phyloP scores from a whole-genome alignment of 257 asterid species.

The Henckelia pumila region DNA sequence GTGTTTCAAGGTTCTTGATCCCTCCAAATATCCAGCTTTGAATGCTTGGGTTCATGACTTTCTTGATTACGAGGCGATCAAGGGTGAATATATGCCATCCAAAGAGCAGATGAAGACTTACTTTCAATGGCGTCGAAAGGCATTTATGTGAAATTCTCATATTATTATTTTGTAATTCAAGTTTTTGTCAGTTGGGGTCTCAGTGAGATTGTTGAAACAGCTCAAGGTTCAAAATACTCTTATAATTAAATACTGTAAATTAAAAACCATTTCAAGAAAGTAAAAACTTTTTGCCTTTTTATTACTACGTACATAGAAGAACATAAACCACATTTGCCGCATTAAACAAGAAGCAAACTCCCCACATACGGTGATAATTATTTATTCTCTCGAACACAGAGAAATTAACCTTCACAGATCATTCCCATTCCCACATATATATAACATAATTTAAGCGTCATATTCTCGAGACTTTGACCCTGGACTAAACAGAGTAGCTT shows the following conservation, averaged over 20 bases:
- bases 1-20: slow-evolving; percentile 30
- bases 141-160: background rate
- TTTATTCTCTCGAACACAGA: background rate
- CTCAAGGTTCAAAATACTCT: background rate
- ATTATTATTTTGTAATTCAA: too few relatives aligned
- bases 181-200: too few relatives aligned
- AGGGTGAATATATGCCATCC: slow-evolving; percentile 28
- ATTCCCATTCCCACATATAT: background rate
- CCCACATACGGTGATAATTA: background rate
- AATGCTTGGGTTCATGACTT: slow-evolving; percentile 25
- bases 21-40: slow-evolving; percentile 20
- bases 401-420: background rate
- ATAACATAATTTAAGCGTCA: background rate
- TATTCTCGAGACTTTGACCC: slow-evolving; percentile 8
- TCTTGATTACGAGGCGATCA: slow-evolving; percentile 22
- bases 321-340: background rate
- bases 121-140: slow-evolving; percentile 23
- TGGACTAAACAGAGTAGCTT: slow-evolving; percentile 38
- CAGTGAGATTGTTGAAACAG: background rate
- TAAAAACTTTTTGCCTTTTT: background rate
- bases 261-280: background rate
- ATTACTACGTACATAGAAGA: background rate
- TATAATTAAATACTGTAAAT: background rate
- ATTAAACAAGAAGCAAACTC: background rate
- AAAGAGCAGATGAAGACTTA: slow-evolving; percentile 18